These are phyloP conservation scores for Globisporangium carolinianum DNA, from an alignment of 352 stramenopile species.

Conservation along the genomic window DNA sequence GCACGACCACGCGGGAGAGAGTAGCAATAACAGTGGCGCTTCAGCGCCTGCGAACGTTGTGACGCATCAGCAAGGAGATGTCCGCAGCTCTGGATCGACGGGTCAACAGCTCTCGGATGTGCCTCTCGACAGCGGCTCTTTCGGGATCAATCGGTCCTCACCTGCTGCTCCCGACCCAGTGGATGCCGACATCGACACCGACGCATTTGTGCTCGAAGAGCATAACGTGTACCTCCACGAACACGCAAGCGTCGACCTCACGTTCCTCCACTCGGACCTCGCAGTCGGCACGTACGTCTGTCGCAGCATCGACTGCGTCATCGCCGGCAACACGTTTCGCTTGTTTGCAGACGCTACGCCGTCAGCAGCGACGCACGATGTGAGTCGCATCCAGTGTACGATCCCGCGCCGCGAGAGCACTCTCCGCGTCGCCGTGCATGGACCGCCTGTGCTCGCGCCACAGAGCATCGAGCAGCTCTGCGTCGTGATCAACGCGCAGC, in stretches of 20 bases:
- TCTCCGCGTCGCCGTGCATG: conserved; percentile 33
- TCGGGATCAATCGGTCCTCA: no score
- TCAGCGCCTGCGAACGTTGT: no score
- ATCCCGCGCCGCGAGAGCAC: conserved; percentile 51
- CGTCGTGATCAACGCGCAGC: conserved; percentile 36
- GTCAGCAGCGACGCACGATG: neutral
- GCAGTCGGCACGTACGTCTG: conserved; percentile 46
- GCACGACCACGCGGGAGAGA: no score
- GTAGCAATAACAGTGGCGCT: neutral
- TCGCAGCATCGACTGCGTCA: conserved; percentile 40
- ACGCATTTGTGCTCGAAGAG: conserved; percentile 34
- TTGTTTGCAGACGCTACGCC: conserved; percentile 20
- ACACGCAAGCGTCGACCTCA: conserved; percentile 38
- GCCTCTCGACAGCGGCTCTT: no score
- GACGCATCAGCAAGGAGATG: no score
- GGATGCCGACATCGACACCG: neutral
- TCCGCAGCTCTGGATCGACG: no score
- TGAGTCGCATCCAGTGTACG: neutral
- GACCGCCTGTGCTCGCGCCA: conserved; percentile 43
- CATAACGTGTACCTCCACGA: conserved; percentile 56
- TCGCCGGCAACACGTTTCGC: conserved; percentile 46
- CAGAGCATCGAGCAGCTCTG: conserved; percentile 30
- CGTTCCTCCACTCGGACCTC: conserved; percentile 40
- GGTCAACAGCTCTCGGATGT: no score
- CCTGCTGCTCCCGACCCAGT: neutral